Evolutionary conservation across 306 rosid genomes (phyloP).

Genomic region (Medicago ruthenica): DNA sequence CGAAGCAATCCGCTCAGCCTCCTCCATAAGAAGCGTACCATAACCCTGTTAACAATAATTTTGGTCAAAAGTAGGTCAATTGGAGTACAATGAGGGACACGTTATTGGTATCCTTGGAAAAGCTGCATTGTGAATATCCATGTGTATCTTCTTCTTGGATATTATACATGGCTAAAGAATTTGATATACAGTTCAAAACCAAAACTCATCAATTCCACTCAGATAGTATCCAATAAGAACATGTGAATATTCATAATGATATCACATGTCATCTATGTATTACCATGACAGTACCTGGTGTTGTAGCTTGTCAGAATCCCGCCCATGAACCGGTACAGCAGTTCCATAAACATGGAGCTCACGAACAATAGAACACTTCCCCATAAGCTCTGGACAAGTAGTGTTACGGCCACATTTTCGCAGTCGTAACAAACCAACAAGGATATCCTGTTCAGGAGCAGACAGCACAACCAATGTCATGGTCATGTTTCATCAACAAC

Average conservation of each 20-base stretch:
- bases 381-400: conserved; percentile 85
- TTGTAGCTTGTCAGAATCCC: conserved; percentile 92
- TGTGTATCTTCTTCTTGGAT: neutral
- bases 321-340: conserved; percentile 97
- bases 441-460: conserved; percentile 71
- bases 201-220: neutral
- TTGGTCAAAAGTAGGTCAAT: conserved; percentile 10
- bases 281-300: conserved; percentile 71
- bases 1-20: conserved; percentile 80
- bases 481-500: conserved; percentile 23
- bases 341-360: conserved; percentile 99
- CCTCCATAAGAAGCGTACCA: conserved; percentile 98
- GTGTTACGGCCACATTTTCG: conserved; percentile 86
- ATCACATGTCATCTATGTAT: conserved; percentile 11
- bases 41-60: conserved; percentile 66
- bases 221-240: conserved; percentile 14
- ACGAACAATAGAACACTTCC: conserved; percentile 89
- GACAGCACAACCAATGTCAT: conserved; percentile 28
- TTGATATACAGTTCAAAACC: conserved; percentile 12
- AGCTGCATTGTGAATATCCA: neutral
- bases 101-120: conserved; percentile 2
- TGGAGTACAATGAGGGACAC: neutral
- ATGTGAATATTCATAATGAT: neutral
- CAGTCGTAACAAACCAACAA: conserved; percentile 87
- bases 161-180: conserved; percentile 26